Conservation (phyloP, 768 basidiomycete genomes). For the Coprinopsis strossmayeri region DNA sequence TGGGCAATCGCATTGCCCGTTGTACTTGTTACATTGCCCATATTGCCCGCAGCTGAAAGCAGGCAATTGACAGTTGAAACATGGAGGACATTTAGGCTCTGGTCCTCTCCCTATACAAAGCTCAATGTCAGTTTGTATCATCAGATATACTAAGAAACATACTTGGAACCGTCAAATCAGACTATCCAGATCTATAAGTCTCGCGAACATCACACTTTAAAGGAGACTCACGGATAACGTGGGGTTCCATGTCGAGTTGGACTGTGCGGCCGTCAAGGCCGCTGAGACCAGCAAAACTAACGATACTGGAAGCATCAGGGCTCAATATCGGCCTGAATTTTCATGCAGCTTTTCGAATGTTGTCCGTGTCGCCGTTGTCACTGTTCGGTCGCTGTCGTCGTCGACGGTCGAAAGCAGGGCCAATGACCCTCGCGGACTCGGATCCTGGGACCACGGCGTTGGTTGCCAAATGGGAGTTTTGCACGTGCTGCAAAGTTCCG, state of each 20-base stretch:
- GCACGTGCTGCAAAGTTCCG: too few relatives aligned
- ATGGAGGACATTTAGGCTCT: conserved; percentile 61
- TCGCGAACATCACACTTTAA: neutral
- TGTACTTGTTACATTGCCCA: conserved; percentile 82
- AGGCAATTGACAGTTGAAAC: conserved; percentile 95
- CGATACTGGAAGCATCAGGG: neutral
- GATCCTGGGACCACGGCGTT: neutral
- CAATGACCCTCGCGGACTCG: neutral
- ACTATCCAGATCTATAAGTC: neutral
- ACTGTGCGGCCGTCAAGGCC: neutral
- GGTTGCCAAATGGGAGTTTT: neutral
- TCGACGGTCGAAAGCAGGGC: neutral
- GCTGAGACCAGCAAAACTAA: conserved; percentile 2
- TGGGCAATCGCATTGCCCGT: conserved; percentile 96
- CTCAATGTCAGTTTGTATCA: neutral
- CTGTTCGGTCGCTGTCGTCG: neutral
- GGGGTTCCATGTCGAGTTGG: neutral
- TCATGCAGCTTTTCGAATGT: neutral
- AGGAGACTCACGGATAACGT: neutral
- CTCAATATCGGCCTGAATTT: neutral
- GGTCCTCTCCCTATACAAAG: neutral
- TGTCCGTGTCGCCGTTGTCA: neutral
- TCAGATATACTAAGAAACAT: neutral
- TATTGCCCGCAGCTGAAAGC: conserved; percentile 91
- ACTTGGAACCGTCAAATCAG: neutral